Evolutionary conservation across 352 stramenopile species (phyloP).

Genomic region (Globisporangium cystogenes): DNA sequence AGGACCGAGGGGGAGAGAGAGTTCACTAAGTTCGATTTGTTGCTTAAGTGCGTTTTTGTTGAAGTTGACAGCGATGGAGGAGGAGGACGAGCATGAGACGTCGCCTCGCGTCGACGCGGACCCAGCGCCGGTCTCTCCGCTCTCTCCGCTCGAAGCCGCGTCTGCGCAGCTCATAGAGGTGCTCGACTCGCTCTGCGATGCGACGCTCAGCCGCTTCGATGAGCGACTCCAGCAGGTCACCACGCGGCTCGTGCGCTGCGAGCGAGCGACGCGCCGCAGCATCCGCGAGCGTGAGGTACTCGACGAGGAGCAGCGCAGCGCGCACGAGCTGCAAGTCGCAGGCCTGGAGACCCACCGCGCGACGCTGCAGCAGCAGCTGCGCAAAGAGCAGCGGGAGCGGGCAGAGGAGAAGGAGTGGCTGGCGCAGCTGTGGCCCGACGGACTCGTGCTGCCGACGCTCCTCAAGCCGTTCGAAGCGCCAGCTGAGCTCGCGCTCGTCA

Average conservation of each 20-base stretch:
- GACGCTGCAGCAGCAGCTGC: conserved; percentile 18
- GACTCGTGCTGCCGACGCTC: conserved; percentile 49
- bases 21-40: too few relatives aligned
- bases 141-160: neutral
- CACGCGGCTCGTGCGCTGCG: conserved; percentile 7
- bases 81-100: neutral
- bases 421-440: conserved; percentile 50
- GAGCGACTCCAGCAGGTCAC: conserved; percentile 2
- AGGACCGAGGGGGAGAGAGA: too few relatives aligned
- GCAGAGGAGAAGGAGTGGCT: conserved; percentile 63
- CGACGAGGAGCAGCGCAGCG: neutral
- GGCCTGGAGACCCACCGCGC: conserved; percentile 12
- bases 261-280: conserved; percentile 1
- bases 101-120: neutral
- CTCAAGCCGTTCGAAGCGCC: conserved; percentile 27
- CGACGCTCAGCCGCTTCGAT: conserved; percentile 11
- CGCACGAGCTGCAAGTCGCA: neutral
- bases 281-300: neutral
- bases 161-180: conserved; percentile 15
- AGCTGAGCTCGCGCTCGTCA: conserved; percentile 12
- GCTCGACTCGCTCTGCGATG: conserved; percentile 15
- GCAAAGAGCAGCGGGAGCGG: conserved; percentile 38
- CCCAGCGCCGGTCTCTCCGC: too few relatives aligned
- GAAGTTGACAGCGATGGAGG: too few relatives aligned
- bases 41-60: neutral